Base-by-base conservation (phyloP, 2,329 filamentous ascomycete species). In the Cadophora luteo-olivacea region DNA sequence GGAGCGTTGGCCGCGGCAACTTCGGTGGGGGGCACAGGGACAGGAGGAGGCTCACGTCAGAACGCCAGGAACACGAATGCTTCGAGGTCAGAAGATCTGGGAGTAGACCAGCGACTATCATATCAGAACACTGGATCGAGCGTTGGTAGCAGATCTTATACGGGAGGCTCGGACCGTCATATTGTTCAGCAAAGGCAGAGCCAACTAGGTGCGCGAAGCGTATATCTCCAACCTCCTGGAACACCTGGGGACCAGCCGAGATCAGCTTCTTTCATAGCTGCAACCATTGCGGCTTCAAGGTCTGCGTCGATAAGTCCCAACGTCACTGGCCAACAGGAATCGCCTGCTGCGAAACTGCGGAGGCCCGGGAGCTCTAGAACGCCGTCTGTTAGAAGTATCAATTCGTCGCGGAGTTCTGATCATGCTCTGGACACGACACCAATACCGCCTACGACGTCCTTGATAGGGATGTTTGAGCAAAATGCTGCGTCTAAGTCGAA, bases 401-500 rank as follows among this genome's bases (percentile, higher is more conserved):
- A 68, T 55, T 73, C 73, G 9, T 70, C 71, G 12, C 72, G 60
- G 38, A 74, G 72, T 60, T 68, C 64, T 29, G 73, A 78, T 64
- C 80, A 81, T 45, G 71, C 80, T 19, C 80, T 83, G 14, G 87
- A 92, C 75, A 85, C 86, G 11, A 84, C 82, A 0, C 82, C 87
- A 6, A 89, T 91, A 61, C 81, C 86, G 29, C 84, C 90, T 0
- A 90, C 90, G 0, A 87, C 83, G 3, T 86, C 88, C 4, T 81
- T 93, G 24, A 89, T 93, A 65, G 86, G 86, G 49, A 84, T 92
- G 80, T 93, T 93, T 72, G 91, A 94, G 79, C 82, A 84, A 70
- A 83, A 81, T 52, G 70, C 54, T 22, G 68, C 68, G 55, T 64
- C 70, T 54, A 45, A 67, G 8, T 57, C 41, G 12, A 64, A 71